Evolutionary conservation across 805 yeast species (phyloP).

Genomic region (Candida namnaoensis): DNA sequence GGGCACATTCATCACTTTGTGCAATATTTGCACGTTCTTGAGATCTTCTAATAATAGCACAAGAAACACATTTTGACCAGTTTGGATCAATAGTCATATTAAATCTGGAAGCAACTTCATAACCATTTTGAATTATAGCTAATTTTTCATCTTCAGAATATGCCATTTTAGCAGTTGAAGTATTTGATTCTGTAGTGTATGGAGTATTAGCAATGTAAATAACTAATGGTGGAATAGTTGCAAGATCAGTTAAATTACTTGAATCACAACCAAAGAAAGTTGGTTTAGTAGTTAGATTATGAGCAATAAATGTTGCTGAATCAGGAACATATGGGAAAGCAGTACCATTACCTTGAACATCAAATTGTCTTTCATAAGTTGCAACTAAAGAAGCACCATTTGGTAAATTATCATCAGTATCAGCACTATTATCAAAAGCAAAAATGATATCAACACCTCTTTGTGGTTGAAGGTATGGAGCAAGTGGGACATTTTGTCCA

Average conservation of each 20-base stretch:
- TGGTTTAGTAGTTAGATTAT: constrained; percentile 62
- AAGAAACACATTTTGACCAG: constrained; percentile 70
- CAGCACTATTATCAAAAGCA: constrained; percentile 63
- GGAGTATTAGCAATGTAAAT: constrained; percentile 74
- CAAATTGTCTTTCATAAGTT: constrained; percentile 54
- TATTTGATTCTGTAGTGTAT: constrained; percentile 55
- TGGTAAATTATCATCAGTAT: constrained; percentile 55
- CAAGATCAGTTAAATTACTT: constrained; percentile 45
- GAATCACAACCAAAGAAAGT: constrained; percentile 81
- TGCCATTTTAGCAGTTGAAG: constrained; percentile 62
- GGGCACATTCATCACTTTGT: constrained; percentile 59
- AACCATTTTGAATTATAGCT: constrained; percentile 65
- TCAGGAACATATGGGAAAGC: constrained; percentile 81
- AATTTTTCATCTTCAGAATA: constrained; percentile 50
- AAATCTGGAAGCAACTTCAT: constrained; percentile 54
- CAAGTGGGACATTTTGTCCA: constrained; percentile 51
- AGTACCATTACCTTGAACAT: constrained; percentile 42
- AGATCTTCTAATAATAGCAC: constrained; percentile 75
- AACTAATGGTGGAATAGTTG: constrained; percentile 59
- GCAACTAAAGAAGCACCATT: constrained; percentile 50
- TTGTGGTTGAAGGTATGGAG: constrained; percentile 51
- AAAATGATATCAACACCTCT: constrained; percentile 56
- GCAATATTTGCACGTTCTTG: constrained; percentile 56
- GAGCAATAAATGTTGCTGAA: constrained; percentile 43
- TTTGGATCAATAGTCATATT: constrained; percentile 61